Conservation (phyloP, 768 basidiomycete genomes). For the Hypholoma sublateritium region DNA sequence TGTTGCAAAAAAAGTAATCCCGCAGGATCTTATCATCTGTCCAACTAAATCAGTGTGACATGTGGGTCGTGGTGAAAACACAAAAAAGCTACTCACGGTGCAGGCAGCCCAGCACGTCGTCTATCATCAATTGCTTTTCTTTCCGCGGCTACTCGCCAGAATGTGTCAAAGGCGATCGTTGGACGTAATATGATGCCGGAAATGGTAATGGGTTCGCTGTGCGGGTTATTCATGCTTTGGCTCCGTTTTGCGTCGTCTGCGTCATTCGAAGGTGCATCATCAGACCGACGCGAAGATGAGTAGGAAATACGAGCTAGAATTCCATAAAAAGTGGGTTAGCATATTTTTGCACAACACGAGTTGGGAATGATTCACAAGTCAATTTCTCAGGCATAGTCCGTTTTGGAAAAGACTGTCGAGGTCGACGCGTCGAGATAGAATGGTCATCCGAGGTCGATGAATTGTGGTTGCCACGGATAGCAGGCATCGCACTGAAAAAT, state of each 20-base stretch:
- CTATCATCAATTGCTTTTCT: slow-evolving; percentile 57
- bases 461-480: background rate
- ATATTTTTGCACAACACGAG: no score
- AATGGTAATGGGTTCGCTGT: slow-evolving; percentile 28
- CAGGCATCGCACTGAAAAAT: background rate
- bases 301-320: background rate
- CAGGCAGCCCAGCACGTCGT: slow-evolving; percentile 45
- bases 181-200: slow-evolving; percentile 39
- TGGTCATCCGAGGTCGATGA: background rate
- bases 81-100: slow-evolving; percentile 45
- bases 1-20: slow-evolving; percentile 66
- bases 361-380: background rate
- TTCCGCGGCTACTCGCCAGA: slow-evolving; percentile 59
- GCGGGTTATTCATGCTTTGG: background rate
- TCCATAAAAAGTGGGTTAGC: no score
- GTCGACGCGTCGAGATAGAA: background rate
- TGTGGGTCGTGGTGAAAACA: slow-evolving; percentile 1
- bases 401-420: background rate
- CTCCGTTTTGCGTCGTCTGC: background rate
- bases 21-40: slow-evolving; percentile 61
- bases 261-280: background rate
- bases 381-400: background rate
- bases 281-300: background rate
- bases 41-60: slow-evolving; percentile 46
- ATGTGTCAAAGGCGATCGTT: slow-evolving; percentile 58